phyloP scores from a whole-genome alignment of 257 asterid genomes.

The Solanum chilense region DNA sequence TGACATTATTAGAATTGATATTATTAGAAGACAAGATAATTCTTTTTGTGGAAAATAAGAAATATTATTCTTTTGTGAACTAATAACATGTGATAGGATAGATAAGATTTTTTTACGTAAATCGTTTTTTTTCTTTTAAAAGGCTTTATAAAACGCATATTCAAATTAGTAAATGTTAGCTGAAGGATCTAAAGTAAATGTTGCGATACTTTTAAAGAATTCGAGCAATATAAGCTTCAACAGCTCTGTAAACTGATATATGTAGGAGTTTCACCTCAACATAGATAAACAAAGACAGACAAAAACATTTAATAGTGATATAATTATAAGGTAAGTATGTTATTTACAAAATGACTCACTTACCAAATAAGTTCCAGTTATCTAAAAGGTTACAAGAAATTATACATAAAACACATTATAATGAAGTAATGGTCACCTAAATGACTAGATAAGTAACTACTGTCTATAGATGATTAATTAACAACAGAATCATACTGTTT shows the following conservation, averaged over 20 bases:
- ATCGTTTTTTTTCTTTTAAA: no score
- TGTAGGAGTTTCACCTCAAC: background rate
- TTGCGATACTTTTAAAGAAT: background rate
- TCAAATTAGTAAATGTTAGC: no score
- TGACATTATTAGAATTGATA: no score
- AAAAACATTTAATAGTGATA: background rate
- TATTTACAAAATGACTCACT: background rate
- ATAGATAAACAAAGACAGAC: background rate
- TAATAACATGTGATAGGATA: no score
- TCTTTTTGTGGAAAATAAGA: no score
- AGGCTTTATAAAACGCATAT: no score
- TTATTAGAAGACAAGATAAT: no score
- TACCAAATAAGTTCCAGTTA: background rate
- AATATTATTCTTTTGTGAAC: no score
- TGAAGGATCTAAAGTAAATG: background rate
- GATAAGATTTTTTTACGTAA: no score
- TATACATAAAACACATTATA: background rate
- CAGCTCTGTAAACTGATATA: background rate
- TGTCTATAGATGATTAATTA: background rate
- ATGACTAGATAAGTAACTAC: background rate
- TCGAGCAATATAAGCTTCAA: background rate
- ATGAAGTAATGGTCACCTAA: background rate
- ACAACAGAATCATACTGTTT: conserved; percentile 30
- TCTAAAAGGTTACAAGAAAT: background rate
- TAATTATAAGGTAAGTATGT: no score